phyloP scores from a whole-genome alignment of 768 basidiomycete genomes.

The Strobilomyces confusus region DNA sequence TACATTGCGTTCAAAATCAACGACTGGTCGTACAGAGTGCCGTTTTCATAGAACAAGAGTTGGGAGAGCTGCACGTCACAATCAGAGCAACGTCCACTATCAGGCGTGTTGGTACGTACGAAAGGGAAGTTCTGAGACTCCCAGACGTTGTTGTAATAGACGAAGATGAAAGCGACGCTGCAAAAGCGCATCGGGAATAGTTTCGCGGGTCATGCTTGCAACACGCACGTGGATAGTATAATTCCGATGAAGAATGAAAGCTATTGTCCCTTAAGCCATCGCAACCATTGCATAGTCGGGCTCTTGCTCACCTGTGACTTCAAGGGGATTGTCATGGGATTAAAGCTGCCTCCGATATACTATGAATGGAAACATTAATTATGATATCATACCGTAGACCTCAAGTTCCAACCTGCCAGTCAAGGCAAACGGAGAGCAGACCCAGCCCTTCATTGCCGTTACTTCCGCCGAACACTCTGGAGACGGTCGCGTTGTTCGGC shows the following conservation, averaged over 20 bases:
- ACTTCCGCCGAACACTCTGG: slow-evolving; percentile 57
- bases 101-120: slow-evolving; percentile 19
- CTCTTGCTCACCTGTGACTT: slow-evolving; percentile 38
- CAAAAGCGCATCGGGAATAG: slow-evolving; percentile 3
- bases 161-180: slow-evolving; percentile 31
- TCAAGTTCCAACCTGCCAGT: slow-evolving; percentile 49
- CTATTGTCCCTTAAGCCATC: slow-evolving; percentile 8
- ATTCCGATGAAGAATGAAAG: slow-evolving; percentile 48
- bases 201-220: neutral
- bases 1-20: neutral
- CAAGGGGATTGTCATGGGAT: slow-evolving; percentile 53
- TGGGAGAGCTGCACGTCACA: neutral
- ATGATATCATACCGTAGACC: neutral
- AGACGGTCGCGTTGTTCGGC: slow-evolving; percentile 45
- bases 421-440: slow-evolving; percentile 52
- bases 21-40: neutral
- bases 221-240: slow-evolving; percentile 46
- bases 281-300: neutral
- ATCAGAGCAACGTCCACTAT: neutral
- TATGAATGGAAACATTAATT: neutral
- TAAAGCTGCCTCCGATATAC: slow-evolving; percentile 28
- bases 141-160: slow-evolving; percentile 53
- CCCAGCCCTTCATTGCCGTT: slow-evolving; percentile 63
- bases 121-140: slow-evolving; percentile 58
- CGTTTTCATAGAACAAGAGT: slow-evolving; percentile 1